phyloP scores from a whole-genome alignment of 805 yeast species.

The Saccharomycopsis fermentans region DNA sequence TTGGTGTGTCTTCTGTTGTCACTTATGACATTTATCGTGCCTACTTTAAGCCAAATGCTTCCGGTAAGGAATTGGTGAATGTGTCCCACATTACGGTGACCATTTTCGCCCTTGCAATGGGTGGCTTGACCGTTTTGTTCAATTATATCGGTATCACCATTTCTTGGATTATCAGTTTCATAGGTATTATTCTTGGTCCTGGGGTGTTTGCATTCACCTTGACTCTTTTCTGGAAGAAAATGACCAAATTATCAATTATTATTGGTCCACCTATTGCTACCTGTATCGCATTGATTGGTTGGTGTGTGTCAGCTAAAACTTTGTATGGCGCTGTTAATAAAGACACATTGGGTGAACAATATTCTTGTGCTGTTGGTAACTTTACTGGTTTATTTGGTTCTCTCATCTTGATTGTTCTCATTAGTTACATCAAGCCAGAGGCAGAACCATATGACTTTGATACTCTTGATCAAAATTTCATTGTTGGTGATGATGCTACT shows the following conservation, averaged over 20 bases:
- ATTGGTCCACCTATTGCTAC: conserved; percentile 31
- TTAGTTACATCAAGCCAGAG: conserved; percentile 20
- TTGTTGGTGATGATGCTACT: conserved; percentile 29
- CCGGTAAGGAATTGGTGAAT: conserved; percentile 31
- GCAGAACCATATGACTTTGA: conserved; percentile 24
- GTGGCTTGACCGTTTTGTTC: conserved; percentile 32
- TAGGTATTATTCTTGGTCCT: conserved; percentile 33
- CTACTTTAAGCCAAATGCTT: conserved; percentile 34
- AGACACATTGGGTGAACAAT: conserved; percentile 26
- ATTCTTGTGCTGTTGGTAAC: conserved; percentile 35
- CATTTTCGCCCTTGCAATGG: conserved; percentile 29
- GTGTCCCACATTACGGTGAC: conserved; percentile 35
- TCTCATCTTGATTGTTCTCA: conserved; percentile 25
- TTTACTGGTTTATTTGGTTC: conserved; percentile 29
- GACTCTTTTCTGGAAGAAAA: conserved; percentile 30
- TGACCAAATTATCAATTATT: conserved; percentile 29
- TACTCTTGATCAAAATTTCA: conserved; percentile 22
- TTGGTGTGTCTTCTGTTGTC: conserved; percentile 31
- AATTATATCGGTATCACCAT: conserved; percentile 28
- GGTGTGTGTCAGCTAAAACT: conserved; percentile 31
- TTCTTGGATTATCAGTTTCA: conserved; percentile 31
- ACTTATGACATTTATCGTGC: conserved; percentile 38
- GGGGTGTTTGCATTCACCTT: conserved; percentile 31
- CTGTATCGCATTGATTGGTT: conserved; percentile 27
- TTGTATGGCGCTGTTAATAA: conserved; percentile 29